Percentiles rank a stretch among this genome's conserved stretches.
Evolutionary conservation across 2,329 filamentous ascomycete species (phyloP).

Genomic region (Grosmannia clavigera): DNA sequence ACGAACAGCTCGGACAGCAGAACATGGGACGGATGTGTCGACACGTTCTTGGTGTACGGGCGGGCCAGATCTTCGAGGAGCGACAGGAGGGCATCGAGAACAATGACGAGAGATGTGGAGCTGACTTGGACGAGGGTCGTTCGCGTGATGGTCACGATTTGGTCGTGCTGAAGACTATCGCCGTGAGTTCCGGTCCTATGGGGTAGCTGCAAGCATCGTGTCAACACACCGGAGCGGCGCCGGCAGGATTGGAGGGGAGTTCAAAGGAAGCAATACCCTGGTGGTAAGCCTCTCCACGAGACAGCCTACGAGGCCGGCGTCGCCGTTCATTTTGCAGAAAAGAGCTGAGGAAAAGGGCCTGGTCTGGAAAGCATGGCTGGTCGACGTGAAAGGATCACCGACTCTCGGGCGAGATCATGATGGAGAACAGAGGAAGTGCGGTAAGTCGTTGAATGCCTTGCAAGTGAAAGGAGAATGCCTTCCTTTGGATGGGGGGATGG

Average conservation of each 20-base stretch:
- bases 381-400: neutral
- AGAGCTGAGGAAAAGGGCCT: neutral
- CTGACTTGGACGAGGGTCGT: slow-evolving; percentile 50
- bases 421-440: neutral
- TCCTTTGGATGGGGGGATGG: too few relatives aligned
- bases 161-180: slow-evolving; percentile 46
- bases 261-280: slow-evolving; percentile 32
- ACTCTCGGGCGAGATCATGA: slow-evolving; percentile 1
- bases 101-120: slow-evolving; percentile 35
- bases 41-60: slow-evolving; percentile 34
- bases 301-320: slow-evolving; percentile 46
- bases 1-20: slow-evolving; percentile 53
- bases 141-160: slow-evolving; percentile 47
- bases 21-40: slow-evolving; percentile 45
- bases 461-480: neutral
- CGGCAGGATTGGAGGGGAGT: neutral
- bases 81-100: slow-evolving; percentile 44
- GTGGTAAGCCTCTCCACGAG: slow-evolving; percentile 51
- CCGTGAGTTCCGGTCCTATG: slow-evolving; percentile 47
- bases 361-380: neutral
- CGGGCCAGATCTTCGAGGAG: slow-evolving; percentile 46
- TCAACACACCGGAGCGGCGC: neutral
- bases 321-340: slow-evolving; percentile 39
- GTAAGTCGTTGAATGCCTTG: neutral
- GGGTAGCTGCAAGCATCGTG: slow-evolving; percentile 36